Base-by-base conservation (phyloP, 2,329 filamentous ascomycete genomes). In the Podosphaera xanthii region DNA sequence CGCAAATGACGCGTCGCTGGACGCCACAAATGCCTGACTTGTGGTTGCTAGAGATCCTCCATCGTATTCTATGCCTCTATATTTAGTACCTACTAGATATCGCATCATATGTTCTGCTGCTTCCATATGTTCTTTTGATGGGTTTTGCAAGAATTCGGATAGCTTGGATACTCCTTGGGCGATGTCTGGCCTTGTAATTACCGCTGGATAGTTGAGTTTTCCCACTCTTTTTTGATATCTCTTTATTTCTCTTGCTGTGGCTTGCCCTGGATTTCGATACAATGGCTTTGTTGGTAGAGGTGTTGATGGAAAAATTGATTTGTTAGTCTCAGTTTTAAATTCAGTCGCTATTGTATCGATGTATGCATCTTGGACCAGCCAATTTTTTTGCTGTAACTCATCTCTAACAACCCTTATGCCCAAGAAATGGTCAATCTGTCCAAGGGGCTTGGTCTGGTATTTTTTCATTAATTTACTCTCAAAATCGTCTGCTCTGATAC, bases 111-210 rank as follows among this genome's bases (percentile, higher is more conserved):
- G 10, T 34, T 53, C 33, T 31, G 55, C 59, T n/a, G 40, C 54
- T 12, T 58, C 55, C 31, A 46, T 34, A 48, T 58, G 55, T 58
- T 58, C 12, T n/a, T 44, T 46, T 46, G 31, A 46, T 7, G n/a
- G 52, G 30, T 55, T 55, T 55, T 55, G 52, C 22, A 55, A 38
- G 34, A 55, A 55, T 38, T 58, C 55, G 30, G 30, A 58, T 48
- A 58, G 31, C 22, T 48, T 58, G 4, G 55, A 58, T 9, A 58
- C 55, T 33, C 55, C 42, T 12, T 5, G 35, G 10, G 38, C n/a
- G 48, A 58, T 58, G 48, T 58, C 55, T 31, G 42, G 55, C 14
- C 55, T 31, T 3, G 55, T 48, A 5, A 48, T 46, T 44, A 58
- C 38, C 4, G 55, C 38, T 31, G 55, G 5, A 22, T 46, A 58